phyloP scores from a whole-genome alignment of 345 rosid genomes.

The Heritiera fomes region DNA sequence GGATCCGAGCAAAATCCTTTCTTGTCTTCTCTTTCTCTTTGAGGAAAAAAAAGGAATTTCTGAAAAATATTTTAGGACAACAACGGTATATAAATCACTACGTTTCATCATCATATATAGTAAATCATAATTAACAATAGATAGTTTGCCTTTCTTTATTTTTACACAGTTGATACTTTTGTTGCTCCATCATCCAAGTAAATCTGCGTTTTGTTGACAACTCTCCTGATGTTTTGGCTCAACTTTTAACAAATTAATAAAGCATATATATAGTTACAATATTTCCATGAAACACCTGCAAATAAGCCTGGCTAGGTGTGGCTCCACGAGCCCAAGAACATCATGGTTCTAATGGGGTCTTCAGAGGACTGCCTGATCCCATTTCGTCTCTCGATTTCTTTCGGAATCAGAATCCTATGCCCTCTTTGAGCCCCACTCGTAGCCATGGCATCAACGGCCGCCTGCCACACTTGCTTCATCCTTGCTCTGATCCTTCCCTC shows the following conservation, averaged over 20 bases:
- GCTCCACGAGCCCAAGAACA: slow-evolving; percentile 64
- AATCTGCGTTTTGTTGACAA: background rate
- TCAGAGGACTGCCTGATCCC: slow-evolving; percentile 26
- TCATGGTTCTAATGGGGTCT: slow-evolving; percentile 64
- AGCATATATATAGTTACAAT: background rate
- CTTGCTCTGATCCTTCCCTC: slow-evolving; percentile 42
- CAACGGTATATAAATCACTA: background rate
- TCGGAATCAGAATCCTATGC: slow-evolving; percentile 5
- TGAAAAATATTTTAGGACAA: background rate
- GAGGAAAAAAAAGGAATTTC: background rate
- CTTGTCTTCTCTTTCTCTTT: background rate
- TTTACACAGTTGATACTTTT: background rate
- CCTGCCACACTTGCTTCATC: slow-evolving; percentile 39
- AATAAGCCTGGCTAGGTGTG: slow-evolving; percentile 36
- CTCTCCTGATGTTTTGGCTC: background rate
- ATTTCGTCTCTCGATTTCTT: slow-evolving; percentile 39
- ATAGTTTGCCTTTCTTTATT: background rate
- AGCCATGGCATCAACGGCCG: slow-evolving; percentile 28
- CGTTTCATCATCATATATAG: background rate
- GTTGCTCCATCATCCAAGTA: background rate
- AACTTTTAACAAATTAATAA: background rate
- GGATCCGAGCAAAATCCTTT: background rate
- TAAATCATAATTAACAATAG: background rate
- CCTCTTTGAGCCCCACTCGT: slow-evolving; percentile 12
- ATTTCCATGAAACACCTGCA: background rate